These are phyloP conservation scores for Neophaeococcomyces aloes DNA, from an alignment of 2,329 filamentous ascomycete species.

Conservation along the genomic window DNA sequence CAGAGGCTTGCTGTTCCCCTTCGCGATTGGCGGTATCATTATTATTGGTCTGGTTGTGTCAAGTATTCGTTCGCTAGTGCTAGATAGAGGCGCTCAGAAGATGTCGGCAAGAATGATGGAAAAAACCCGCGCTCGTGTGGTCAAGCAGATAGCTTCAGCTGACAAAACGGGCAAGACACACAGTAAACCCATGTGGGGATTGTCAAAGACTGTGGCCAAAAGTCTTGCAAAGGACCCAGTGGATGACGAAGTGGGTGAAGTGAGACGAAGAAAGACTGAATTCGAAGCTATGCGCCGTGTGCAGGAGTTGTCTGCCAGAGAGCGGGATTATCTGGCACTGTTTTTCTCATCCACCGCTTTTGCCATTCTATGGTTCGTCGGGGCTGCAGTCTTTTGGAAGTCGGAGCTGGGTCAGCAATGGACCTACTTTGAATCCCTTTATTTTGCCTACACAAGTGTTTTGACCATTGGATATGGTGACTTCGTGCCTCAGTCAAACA, in stretches of 20 bases:
- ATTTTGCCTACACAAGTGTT: constrained; percentile 44
- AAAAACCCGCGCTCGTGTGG: constrained; percentile 25
- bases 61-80: constrained; percentile 35
- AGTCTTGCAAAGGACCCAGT: constrained; percentile 13
- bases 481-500: constrained; percentile 36
- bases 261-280: constrained; percentile 25
- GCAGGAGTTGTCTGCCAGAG: constrained; percentile 30
- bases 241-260: constrained; percentile 12
- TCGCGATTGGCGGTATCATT: constrained; percentile 45
- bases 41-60: constrained; percentile 47
- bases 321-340: constrained; percentile 36
- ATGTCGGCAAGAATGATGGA: constrained; percentile 28
- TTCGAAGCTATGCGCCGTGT: constrained; percentile 39
- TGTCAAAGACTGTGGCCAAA: constrained; percentile 9
- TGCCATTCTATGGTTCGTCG: constrained; percentile 36
- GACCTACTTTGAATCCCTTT: constrained; percentile 43
- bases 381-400: constrained; percentile 40
- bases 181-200: constrained; percentile 9
- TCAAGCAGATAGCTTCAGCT: constrained; percentile 19
- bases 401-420: constrained; percentile 39
- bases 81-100: constrained; percentile 31
- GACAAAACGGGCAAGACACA: constrained; percentile 7
- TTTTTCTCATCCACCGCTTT: constrained; percentile 27
- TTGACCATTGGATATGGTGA: constrained; percentile 49
- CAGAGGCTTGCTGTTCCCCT: constrained; percentile 43